Evolutionary conservation across 768 basidiomycete species (phyloP).

Genomic region (Auricularia auricula-judae): DNA sequence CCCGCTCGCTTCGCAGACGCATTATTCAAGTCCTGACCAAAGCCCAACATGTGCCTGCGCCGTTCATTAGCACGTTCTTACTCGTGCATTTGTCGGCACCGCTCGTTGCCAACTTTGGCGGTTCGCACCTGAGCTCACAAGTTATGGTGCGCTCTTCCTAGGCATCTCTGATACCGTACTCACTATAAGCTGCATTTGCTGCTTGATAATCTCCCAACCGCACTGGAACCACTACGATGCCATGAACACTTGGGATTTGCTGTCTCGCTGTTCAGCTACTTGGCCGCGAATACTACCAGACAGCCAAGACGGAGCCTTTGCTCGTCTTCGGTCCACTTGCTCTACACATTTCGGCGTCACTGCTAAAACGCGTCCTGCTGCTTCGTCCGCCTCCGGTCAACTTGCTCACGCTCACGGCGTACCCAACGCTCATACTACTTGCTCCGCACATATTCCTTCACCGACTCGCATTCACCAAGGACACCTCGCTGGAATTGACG

Average conservation of each 20-base stretch:
- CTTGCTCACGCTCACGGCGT: conserved; percentile 50
- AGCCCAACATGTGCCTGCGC: conserved; percentile 55
- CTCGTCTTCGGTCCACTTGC: conserved; percentile 59
- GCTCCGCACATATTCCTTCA: conserved; percentile 64
- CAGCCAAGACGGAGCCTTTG: conserved; percentile 45
- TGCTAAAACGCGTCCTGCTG: conserved; percentile 45
- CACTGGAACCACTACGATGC: too few relatives aligned
- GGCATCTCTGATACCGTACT: too few relatives aligned
- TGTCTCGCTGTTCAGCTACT: conserved; percentile 40
- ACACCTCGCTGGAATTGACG: conserved; percentile 45
- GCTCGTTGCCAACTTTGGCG: conserved; percentile 57
- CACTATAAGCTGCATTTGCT: too few relatives aligned
- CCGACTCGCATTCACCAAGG: conserved; percentile 41
- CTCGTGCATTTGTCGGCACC: conserved; percentile 75
- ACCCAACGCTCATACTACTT: conserved; percentile 40
- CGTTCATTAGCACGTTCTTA: conserved; percentile 69
- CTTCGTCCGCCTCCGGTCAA: conserved; percentile 27
- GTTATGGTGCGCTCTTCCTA: conserved; percentile 47
- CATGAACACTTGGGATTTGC: too few relatives aligned
- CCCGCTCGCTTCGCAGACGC: conserved; percentile 13
- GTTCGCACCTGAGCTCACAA: conserved; percentile 54
- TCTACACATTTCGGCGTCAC: conserved; percentile 47
- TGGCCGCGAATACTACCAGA: conserved; percentile 81
- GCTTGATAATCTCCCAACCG: too few relatives aligned
- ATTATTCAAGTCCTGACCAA: conserved; percentile 33